Base-by-base conservation (phyloP, 352 stramenopile species). In the Pythium coloratum region DNA sequence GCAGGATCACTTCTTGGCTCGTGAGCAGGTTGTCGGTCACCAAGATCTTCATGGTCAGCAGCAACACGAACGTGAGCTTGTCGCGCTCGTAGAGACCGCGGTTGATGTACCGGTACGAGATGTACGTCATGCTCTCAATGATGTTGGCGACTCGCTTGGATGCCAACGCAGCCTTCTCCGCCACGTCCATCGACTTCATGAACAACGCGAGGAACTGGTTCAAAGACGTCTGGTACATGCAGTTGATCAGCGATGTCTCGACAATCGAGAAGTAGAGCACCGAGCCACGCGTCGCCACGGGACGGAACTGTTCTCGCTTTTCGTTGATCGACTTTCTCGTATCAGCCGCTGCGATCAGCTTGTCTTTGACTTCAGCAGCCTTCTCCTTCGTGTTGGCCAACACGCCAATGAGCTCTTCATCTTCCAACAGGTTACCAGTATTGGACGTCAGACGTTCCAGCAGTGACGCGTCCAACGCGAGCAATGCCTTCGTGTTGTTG, bases 191-290 rank as follows among this genome's bases (percentile, higher is more conserved):
- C 0, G 92, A 98, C 53, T 96, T 93, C 90, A 99, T 98, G 70
- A 99, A 99, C 26, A 99, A 75, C 61, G 92, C 86, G 38, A 99
- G 70, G 76, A 99, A 99, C 81, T 99, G 97, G 64, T 96, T 96
- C 42, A 99, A 76, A 10, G 94, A 99, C 36, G 97, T 99, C 83
- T 99, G 97, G 82, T 99, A 99, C 97, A 99, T 99, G 66, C 95
- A 97, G 76, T 99, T 99, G 51, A 99, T 97, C 51, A 98, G 71
- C 58, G 92, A 98, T 63, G 98, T 98, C 76, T 99, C 97, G 28
- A 99, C 97, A 64, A 99, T 98, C 4, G 92, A 97, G 72, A 99
- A 99, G 69, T 99, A 99, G 0, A 99, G 77, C 24, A 99, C 95
- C 8, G 95, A 98, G 62, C 96, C 97, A 34, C 97, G 88, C 12